phyloP scores from a whole-genome alignment of 352 stramenopile genomes.

The Hyphochytrium catenoides region DNA sequence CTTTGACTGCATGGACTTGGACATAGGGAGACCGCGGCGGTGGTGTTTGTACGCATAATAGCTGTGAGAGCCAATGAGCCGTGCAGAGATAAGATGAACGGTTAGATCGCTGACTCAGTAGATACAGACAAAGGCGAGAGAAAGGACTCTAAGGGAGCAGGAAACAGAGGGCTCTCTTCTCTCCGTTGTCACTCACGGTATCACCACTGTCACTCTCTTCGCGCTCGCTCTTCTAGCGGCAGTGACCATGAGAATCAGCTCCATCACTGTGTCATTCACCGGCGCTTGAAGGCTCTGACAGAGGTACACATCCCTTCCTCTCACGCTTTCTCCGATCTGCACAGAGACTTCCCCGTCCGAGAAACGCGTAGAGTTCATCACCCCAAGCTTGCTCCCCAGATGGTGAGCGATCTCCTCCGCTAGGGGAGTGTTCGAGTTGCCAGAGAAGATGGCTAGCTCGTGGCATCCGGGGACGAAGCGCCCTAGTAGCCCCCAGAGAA shows the following conservation, averaged over 20 bases:
- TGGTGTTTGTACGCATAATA: constrained; percentile 83
- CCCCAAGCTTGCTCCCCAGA: constrained; percentile 56
- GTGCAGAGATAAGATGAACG: neutral
- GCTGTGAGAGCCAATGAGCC: neutral
- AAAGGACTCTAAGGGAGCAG: neutral
- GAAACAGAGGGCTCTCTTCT: constrained; percentile 2
- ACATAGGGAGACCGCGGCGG: constrained; percentile 46
- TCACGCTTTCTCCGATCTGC: constrained; percentile 71
- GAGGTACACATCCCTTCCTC: constrained; percentile 80
- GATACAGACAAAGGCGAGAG: neutral
- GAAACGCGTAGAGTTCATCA: constrained; percentile 65
- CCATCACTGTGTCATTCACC: constrained; percentile 83
- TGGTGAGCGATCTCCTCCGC: constrained; percentile 63
- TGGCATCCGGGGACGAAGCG: constrained; percentile 73
- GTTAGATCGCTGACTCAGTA: neutral
- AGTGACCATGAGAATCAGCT: constrained; percentile 81
- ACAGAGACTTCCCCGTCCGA: constrained; percentile 75
- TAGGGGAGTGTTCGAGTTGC: constrained; percentile 66
- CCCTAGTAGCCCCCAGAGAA: too few relatives aligned
- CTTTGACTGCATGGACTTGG: constrained; percentile 68
- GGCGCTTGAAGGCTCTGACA: constrained; percentile 70
- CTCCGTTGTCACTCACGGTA: constrained; percentile 40
- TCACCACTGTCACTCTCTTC: constrained; percentile 78
- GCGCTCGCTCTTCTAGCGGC: constrained; percentile 71
- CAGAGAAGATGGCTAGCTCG: constrained; percentile 76